Conservation (phyloP, 345 rosid species). For the Passiflora organensis region DNA sequence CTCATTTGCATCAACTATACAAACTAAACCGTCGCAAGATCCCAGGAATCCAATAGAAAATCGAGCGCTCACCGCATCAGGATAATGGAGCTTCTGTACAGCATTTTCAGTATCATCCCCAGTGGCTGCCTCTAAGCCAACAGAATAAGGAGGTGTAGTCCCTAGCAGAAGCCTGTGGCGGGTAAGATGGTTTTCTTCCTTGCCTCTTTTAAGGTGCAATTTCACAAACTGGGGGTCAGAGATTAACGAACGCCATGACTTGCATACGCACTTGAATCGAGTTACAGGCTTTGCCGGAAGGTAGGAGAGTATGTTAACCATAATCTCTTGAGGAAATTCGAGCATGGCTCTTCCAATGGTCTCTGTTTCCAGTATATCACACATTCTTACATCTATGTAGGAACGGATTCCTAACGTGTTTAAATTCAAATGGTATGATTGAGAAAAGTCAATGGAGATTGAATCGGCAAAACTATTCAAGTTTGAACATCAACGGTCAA, state of each 20-base stretch:
- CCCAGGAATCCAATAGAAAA: slow-evolving; percentile 17
- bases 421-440: no score
- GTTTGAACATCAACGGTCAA: no score
- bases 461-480: no score
- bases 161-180: slow-evolving; percentile 20
- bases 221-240: background rate
- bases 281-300: slow-evolving; percentile 6
- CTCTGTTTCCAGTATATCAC: no score
- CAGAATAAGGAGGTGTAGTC: slow-evolving; percentile 25
- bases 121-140: slow-evolving; percentile 8
- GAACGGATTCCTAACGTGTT: no score
- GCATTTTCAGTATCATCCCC: background rate
- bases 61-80: background rate
- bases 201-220: slow-evolving; percentile 22
- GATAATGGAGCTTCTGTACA: background rate
- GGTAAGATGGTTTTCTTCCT: slow-evolving; percentile 2
- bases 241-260: background rate
- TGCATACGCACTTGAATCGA: slow-evolving; percentile 1
- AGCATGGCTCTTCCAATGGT: slow-evolving; percentile 4
- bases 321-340: background rate
- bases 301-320: slow-evolving; percentile 1
- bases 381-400: no score
- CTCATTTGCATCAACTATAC: slow-evolving; percentile 19
- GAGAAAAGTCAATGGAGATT: no score
- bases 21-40: slow-evolving; percentile 37